Percentiles rank a stretch among this genome's conserved stretches.
These are phyloP conservation scores for Periglandula ipomoeae DNA, from an alignment of 2,329 filamentous ascomycete genomes.

Conservation along the genomic window DNA sequence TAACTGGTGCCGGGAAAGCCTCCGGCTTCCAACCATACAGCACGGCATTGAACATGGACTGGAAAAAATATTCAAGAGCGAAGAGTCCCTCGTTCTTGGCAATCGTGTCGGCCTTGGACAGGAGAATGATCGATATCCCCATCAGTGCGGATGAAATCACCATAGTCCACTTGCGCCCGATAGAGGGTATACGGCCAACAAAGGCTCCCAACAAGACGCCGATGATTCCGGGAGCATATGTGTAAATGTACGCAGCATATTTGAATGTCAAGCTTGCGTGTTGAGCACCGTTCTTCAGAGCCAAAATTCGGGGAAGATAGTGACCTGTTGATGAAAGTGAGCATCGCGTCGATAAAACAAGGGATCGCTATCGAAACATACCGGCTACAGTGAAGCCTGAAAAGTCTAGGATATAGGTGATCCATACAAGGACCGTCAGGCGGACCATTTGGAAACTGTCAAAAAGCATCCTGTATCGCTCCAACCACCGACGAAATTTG, in stretches of 20 bases:
- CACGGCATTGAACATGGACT: slow-evolving; percentile 28
- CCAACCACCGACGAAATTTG: slow-evolving; percentile 10
- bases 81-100: slow-evolving; percentile 30
- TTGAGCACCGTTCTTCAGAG: slow-evolving; percentile 38
- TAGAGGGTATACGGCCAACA: slow-evolving; percentile 27
- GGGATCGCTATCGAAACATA: slow-evolving; percentile 6
- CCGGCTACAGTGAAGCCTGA: slow-evolving; percentile 30
- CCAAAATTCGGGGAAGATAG: slow-evolving; percentile 39
- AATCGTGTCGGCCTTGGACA: slow-evolving; percentile 30
- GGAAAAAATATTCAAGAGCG: slow-evolving; percentile 35
- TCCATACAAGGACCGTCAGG: slow-evolving; percentile 25
- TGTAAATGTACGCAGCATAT: slow-evolving; percentile 45
- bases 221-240: slow-evolving; percentile 41
- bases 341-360: not conserved
- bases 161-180: slow-evolving; percentile 34
- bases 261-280: slow-evolving; percentile 34
- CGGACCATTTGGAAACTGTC: slow-evolving; percentile 23
- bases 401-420: slow-evolving; percentile 30
- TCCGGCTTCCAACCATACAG: slow-evolving; percentile 44
- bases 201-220: slow-evolving; percentile 38
- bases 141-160: slow-evolving; percentile 34
- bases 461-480: slow-evolving; percentile 25
- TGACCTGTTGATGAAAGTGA: slow-evolving; percentile 16
- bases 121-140: slow-evolving; percentile 36
- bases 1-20: slow-evolving; percentile 44